phyloP scores from a whole-genome alignment of 2,329 filamentous ascomycete species.

The Fusarium verticillioides region DNA sequence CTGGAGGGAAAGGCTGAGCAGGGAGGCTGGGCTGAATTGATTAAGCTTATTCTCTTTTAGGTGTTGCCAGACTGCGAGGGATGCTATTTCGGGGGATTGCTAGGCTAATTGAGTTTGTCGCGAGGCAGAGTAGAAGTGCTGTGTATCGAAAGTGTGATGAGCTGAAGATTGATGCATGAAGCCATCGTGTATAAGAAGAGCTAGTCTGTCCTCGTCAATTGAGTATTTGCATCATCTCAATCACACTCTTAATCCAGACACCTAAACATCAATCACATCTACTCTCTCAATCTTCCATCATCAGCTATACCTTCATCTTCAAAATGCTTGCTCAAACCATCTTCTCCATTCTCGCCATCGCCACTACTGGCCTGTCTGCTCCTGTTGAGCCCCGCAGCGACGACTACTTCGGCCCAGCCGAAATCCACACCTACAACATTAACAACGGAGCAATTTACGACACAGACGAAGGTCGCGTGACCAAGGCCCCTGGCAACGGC shows the following conservation, averaged over 20 bases:
- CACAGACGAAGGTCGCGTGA: not conserved
- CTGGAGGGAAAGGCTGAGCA: not conserved
- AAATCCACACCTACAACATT: constrained; percentile 1
- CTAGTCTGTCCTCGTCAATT: not conserved
- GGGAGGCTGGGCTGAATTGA: not conserved
- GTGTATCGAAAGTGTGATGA: not conserved
- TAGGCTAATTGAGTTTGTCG: not conserved
- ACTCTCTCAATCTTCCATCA: not conserved
- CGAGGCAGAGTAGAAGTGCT: not conserved
- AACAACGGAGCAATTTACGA: not conserved
- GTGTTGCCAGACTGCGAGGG: not conserved
- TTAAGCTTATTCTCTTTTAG: not conserved
- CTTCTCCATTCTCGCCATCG: not conserved
- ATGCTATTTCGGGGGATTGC: not conserved
- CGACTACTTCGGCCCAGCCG: not conserved
- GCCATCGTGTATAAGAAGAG: not conserved
- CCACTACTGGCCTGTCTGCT: not conserved
- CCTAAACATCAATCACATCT: not conserved
- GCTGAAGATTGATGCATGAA: not conserved
- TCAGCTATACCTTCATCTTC: not conserved
- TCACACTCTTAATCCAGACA: not conserved
- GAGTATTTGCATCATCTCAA: not conserved
- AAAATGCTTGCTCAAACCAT: not conserved
- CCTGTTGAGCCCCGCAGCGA: not conserved
- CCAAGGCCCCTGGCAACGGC: not conserved